A percentile compares a stretch with the other conserved stretches of the same genome.
Evolutionary conservation across 495 filamentous ascomycete genomes (phyloP).

Genomic region (Articulospora tetracladia): DNA sequence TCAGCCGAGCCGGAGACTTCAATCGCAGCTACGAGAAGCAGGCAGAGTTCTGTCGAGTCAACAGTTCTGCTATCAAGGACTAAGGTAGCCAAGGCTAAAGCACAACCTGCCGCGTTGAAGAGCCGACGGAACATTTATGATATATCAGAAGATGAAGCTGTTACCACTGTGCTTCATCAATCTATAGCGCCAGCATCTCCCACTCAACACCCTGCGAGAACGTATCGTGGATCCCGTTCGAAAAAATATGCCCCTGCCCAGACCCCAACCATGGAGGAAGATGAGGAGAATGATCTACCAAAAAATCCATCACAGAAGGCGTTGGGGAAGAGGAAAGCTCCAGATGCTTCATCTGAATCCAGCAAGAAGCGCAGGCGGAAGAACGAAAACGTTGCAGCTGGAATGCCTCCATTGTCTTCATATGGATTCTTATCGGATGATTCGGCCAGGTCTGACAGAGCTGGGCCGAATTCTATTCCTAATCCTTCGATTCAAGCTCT

Average conservation of each 20-base stretch:
- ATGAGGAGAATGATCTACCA: neutral
- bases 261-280: neutral
- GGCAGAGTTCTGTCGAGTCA: neutral
- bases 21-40: neutral
- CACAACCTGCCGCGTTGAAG: neutral
- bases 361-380: conserved; percentile 11
- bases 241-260: neutral
- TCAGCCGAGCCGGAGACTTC: neutral
- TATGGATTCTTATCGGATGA: conserved; percentile 7
- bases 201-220: neutral
- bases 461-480: neutral
- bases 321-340: conserved; percentile 22
- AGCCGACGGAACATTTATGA: neutral
- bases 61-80: neutral
- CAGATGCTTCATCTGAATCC: neutral
- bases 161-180: neutral
- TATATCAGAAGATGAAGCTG: neutral
- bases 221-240: neutral
- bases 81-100: neutral
- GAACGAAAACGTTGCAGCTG: conserved; percentile 1
- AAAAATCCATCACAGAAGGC: conserved; percentile 17
- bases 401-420: neutral
- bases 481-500: neutral
- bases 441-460: neutral
- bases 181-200: neutral